These are phyloP conservation scores for Rhodotorula sp. DNA, from an alignment of 1,284 basidiomycete genomes.

Conservation along the genomic window DNA sequence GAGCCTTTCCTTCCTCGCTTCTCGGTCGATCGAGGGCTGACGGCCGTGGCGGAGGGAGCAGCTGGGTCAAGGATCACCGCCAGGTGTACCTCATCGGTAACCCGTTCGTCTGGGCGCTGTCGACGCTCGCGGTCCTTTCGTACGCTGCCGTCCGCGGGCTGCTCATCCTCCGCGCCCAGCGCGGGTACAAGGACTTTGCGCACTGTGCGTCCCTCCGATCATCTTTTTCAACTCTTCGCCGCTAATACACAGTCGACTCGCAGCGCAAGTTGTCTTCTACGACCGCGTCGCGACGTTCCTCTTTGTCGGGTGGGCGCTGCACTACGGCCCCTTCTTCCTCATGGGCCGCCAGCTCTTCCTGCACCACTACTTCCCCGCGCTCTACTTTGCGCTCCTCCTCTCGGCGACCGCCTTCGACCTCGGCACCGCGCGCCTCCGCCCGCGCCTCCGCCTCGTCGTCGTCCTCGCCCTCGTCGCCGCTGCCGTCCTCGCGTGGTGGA, in stretches of 20 bases:
- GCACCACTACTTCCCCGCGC: constrained; percentile 93
- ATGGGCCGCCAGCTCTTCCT: constrained; percentile 96
- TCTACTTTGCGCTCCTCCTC: constrained; percentile 89
- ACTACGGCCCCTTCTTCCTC: constrained; percentile 94
- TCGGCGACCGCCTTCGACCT: constrained; percentile 81
- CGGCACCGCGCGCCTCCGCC: constrained; percentile 73
- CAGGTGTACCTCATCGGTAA: constrained; percentile 97
- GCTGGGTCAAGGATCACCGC: constrained; percentile 95
- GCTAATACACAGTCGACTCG: not conserved
- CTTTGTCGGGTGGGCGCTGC: constrained; percentile 87
- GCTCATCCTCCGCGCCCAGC: constrained; percentile 82
- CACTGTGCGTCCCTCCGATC: constrained; percentile 61
- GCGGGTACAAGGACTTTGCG: constrained; percentile 87
- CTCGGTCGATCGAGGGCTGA: not conserved
- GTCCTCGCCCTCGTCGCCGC: constrained; percentile 67
- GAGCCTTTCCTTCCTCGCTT: not conserved
- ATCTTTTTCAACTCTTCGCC: not conserved
- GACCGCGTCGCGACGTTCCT: constrained; percentile 88
- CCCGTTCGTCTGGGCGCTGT: constrained; percentile 87
- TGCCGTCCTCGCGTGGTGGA: constrained; percentile 73
- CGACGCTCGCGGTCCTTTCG: constrained; percentile 67
- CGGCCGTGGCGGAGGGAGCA: constrained; percentile 54
- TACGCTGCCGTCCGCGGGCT: constrained; percentile 73
- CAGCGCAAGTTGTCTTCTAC: constrained; percentile 87
- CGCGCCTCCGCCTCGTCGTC: constrained; percentile 74